Base-by-base conservation (phyloP, 2,329 filamentous ascomycete genomes). In the Cytospora paraplurivora region DNA sequence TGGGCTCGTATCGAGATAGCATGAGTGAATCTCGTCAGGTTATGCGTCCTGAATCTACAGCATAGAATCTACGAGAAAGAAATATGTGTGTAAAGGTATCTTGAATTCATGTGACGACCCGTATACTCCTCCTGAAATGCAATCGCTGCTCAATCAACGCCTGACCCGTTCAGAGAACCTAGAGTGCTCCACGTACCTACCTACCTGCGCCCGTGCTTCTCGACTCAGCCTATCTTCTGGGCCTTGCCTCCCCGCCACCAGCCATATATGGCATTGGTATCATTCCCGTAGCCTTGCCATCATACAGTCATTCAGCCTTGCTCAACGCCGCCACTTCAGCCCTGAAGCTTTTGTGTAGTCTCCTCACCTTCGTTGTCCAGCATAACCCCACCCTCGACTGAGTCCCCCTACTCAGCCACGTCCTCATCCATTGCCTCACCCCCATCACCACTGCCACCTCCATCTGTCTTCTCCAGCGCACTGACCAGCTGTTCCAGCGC, bases 401-500 rank as follows among this genome's bases (percentile, higher is more conserved):
- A 27, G 19, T 38, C 6, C 8, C 33, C 21, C 35, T 53, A 60
- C 37, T 55, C 55, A 6, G 17, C 37, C n/a, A 38, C 37, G 17
- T 60, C 58, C 35, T 54, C 54, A 0, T 51, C 61, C 57, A 52
- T 59, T 19, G 51, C 37, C 17, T 58, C 61, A 17, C 21, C 47
- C 54, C 71, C 71, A 59, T 72, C 71, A 69, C 73, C 47, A 66
- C 64, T 6, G 70, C 69, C 37, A 32, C 62, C 0, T 66, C 62
- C 34, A 37, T 37, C 19, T 34, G n/a, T 32, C n/a, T 37, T 62
- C 0, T 76, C 79, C 34, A 87, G 71, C 56, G 83, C 69, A 4
- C 75, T 72, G 32, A 81, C 79, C 3, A 85, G 75, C 59, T 71
- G 76, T 71, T 88, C 86, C 66, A 88, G 66, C 8, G 81, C 81